phyloP scores from a whole-genome alignment of 805 yeast genomes.

The Metschnikowia vanudenii region DNA sequence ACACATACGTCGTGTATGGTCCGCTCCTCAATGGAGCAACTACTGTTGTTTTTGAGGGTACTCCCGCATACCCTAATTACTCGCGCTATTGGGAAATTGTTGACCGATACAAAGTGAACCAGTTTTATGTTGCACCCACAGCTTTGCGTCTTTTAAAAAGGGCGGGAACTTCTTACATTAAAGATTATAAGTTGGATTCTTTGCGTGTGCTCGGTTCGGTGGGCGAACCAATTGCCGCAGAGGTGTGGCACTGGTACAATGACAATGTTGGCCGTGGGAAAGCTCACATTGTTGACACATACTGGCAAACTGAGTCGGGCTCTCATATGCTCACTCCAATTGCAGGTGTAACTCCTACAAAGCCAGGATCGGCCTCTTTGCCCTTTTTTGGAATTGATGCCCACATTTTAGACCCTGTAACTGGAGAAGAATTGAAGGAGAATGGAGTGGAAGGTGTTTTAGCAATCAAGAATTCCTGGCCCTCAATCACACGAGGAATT shows the following conservation, averaged over 20 bases:
- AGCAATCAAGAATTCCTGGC: constrained; percentile 91
- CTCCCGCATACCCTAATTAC: constrained; percentile 94
- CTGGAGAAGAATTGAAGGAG: constrained; percentile 80
- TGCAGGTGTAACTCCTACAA: constrained; percentile 92
- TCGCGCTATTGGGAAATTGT: constrained; percentile 97
- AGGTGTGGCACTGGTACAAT: constrained; percentile 98
- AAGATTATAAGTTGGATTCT: constrained; percentile 77
- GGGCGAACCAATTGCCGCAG: constrained; percentile 98
- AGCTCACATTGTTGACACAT: constrained; percentile 91
- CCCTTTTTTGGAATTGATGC: constrained; percentile 97
- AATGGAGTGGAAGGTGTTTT: constrained; percentile 96
- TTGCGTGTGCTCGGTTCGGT: constrained; percentile 93
- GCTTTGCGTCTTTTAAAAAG: constrained; percentile 87
- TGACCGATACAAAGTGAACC: constrained; percentile 87
- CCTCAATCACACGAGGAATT: constrained; percentile 97
- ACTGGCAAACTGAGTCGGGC: constrained; percentile 99
- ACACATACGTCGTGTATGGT: constrained; percentile 92
- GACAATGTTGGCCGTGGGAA: constrained; percentile 86
- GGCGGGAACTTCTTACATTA: constrained; percentile 84
- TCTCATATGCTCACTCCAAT: constrained; percentile 92
- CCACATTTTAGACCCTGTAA: constrained; percentile 86
- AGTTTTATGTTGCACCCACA: constrained; percentile 98
- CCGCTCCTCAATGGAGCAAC: constrained; percentile 86
- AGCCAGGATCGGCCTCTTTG: constrained; percentile 95
- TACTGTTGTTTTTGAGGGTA: constrained; percentile 91